Conservation (phyloP, 2,329 filamentous ascomycete genomes). For the Aspergillus bombycis region DNA sequence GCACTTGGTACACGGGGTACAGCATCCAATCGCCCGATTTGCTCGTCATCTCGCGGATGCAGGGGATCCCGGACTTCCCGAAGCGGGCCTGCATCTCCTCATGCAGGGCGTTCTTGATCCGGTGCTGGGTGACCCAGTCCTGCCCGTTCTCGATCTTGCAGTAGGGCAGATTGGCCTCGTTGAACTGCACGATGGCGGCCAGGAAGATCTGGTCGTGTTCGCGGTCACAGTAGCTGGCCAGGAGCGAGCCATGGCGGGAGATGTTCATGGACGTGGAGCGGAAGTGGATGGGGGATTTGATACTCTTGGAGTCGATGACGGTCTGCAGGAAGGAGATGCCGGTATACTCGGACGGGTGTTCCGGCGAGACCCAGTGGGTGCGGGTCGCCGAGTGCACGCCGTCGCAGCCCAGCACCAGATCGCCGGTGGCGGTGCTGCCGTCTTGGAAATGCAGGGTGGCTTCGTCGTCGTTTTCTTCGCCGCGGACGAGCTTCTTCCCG, state of each 20-base stretch:
- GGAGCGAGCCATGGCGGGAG: slow-evolving; percentile 42
- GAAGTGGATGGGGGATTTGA: slow-evolving; percentile 35
- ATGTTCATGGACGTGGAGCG: slow-evolving; percentile 44
- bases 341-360: slow-evolving; percentile 40
- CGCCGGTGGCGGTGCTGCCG: slow-evolving; percentile 33
- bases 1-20: slow-evolving; percentile 50
- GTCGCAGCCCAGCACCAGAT: slow-evolving; percentile 45
- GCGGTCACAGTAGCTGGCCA: slow-evolving; percentile 45
- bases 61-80: slow-evolving; percentile 37
- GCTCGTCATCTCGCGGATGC: slow-evolving; percentile 40
- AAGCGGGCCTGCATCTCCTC: slow-evolving; percentile 43
- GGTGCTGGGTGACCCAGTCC: slow-evolving; percentile 37
- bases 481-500: slow-evolving; percentile 44
- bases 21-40: slow-evolving; percentile 44
- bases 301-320: slow-evolving; percentile 26
- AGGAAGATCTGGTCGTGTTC: slow-evolving; percentile 42
- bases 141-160: slow-evolving; percentile 33
- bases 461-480: slow-evolving; percentile 35
- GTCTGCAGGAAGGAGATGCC: slow-evolving; percentile 45
- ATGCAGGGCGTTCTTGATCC: slow-evolving; percentile 39
- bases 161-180: slow-evolving; percentile 28
- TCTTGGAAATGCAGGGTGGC: slow-evolving; percentile 45
- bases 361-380: slow-evolving; percentile 39
- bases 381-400: slow-evolving; percentile 45
- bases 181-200: slow-evolving; percentile 43